Evolutionary conservation across 345 rosid genomes (phyloP), one percentile per base, ranked within the genome.

Genomic region (Rubroshorea leprosula): DNA sequence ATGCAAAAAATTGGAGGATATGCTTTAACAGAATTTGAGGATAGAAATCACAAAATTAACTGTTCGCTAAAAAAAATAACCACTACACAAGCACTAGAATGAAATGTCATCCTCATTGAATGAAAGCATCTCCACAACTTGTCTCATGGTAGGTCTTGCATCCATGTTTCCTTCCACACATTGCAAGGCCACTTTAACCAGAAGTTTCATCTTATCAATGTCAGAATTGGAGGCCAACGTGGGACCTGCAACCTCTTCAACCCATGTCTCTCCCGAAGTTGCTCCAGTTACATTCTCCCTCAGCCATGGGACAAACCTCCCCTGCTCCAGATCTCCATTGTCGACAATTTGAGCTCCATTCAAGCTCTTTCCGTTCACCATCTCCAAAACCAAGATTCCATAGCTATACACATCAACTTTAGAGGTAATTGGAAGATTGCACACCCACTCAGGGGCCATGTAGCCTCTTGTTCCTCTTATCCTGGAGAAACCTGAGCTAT

Each of bases 121-220:
- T 11, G 45, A 39, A 49, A 73, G 72, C 70, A 66, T 72, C 68
- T 74, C 70, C 0, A 63, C 57, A 2, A 72, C 77, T 31, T 69
- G 60, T 14, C 73, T 57, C 82, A 66, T 66, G 46, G 77, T 35
- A 8, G 82, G 72, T 62, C 76, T 67, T 0, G 23, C 45, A 25
- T 68, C 73, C 16, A 19, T 70, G 20, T 70, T 68, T 29, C 68
- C 77, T 15, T 63, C 63, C 1, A 63, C 61, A 25, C 75, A 76
- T 46, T 60, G 49, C 17, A 72, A 22, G 14, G 75, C 73, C 38
- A 60, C 72, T 23, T n/a, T 43, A 8, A 72, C 46, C 29, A 76
- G 41, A 55, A 25, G 29, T 10, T 64, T 73, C 49, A 62, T 21
- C 60, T 60, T 58, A 49, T 25, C 41, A 19, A 23, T 6, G 51